These are phyloP conservation scores for Aquilaria agallochum DNA, from an alignment of 441 rosid species.

Conservation along the genomic window DNA sequence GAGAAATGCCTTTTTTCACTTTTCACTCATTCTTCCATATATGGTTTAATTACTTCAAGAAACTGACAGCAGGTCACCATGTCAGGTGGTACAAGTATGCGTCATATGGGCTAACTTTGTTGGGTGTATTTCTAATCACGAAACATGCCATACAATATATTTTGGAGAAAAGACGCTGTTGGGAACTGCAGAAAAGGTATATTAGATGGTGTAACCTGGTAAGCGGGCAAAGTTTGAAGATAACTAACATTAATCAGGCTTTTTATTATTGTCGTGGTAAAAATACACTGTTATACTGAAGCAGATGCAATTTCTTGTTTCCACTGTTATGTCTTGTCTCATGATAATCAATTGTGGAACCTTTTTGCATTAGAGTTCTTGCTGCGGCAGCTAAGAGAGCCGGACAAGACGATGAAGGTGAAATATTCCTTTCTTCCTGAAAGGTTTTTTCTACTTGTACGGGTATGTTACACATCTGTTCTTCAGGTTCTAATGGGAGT, in stretches of 20 bases:
- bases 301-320: neutral
- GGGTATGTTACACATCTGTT: slow-evolving; percentile 14
- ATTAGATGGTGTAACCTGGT: neutral
- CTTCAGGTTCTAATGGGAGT: slow-evolving; percentile 38
- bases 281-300: neutral
- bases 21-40: slow-evolving; percentile 3
- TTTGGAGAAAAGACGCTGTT: slow-evolving; percentile 46
- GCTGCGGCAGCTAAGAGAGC: slow-evolving; percentile 79
- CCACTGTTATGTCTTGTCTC: slow-evolving; percentile 9
- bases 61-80: slow-evolving; percentile 13
- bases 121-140: slow-evolving; percentile 44
- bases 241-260: no score
- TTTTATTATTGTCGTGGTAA: no score
- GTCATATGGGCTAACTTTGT: slow-evolving; percentile 59
- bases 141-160: slow-evolving; percentile 43
- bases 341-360: slow-evolving; percentile 9
- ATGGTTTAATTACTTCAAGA: slow-evolving; percentile 12
- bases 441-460: slow-evolving; percentile 3
- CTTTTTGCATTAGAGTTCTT: slow-evolving; percentile 60
- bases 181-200: slow-evolving; percentile 54
- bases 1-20: slow-evolving; percentile 1
- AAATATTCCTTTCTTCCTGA: slow-evolving; percentile 11
- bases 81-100: slow-evolving; percentile 85
- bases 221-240: no score
- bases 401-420: slow-evolving; percentile 61